A percentile compares a stretch with the other conserved stretches of the same genome.
Conservation (phyloP, 2,329 filamentous ascomycete species). For the Arachnopeziza araneosa region DNA sequence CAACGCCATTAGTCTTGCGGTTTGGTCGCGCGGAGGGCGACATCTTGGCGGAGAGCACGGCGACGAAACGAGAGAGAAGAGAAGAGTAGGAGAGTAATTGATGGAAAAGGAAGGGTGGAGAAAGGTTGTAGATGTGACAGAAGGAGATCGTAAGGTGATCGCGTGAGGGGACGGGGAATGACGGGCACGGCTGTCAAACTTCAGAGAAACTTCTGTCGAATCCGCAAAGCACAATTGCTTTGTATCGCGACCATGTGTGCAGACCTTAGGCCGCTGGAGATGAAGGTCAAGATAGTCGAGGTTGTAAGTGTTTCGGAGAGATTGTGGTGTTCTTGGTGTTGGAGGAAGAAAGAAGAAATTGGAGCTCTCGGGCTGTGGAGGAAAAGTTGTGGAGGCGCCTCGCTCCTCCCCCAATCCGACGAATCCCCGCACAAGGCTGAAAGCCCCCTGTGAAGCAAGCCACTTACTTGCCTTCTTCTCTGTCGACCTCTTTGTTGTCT, state of each 20-base stretch:
- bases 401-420: conserved; percentile 3
- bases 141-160: conserved; percentile 6
- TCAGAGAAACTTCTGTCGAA: background rate
- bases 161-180: conserved; percentile 17
- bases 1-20: conserved; percentile 53
- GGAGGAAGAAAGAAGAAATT: background rate
- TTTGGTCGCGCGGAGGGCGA: conserved; percentile 20
- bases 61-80: background rate
- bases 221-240: background rate
- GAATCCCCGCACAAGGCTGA: conserved; percentile 15
- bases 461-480: background rate
- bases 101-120: background rate
- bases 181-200: conserved; percentile 15
- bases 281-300: background rate
- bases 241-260: background rate
- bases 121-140: background rate
- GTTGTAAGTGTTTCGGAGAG: background rate
- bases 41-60: conserved; percentile 5
- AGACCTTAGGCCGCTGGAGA: background rate
- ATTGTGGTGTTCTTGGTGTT: background rate
- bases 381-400: background rate
- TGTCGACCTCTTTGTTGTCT: background rate
- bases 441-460: background rate
- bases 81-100: conserved; percentile 3
- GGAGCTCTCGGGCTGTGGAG: background rate